A percentile compares a stretch with the other conserved stretches of the same genome.
phyloP scores from a whole-genome alignment of 345 rosid species.

The Orychophragmus violaceus region DNA sequence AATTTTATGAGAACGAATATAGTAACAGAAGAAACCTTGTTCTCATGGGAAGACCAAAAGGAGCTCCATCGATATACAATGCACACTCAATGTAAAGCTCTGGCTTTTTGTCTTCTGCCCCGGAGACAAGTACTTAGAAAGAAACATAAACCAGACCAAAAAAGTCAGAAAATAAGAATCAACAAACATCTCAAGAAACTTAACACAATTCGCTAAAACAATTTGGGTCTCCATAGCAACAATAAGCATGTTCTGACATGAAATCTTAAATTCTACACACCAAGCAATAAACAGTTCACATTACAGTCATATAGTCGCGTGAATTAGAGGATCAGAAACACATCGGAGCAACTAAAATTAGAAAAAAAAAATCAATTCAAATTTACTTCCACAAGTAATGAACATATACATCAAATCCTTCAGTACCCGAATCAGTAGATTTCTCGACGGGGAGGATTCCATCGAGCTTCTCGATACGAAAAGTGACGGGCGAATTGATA shows the following conservation, averaged over 20 bases:
- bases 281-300: too few species aligned
- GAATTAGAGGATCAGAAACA: too few species aligned
- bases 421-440: slow-evolving; percentile 48
- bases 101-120: slow-evolving; percentile 51
- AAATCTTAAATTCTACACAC: not conserved
- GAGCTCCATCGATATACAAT: slow-evolving; percentile 83
- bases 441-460: slow-evolving; percentile 54
- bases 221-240: too few species aligned
- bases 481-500: slow-evolving; percentile 83
- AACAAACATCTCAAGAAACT: too few species aligned
- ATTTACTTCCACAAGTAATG: not conserved
- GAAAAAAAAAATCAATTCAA: not conserved
- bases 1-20: not conserved
- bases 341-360: not conserved
- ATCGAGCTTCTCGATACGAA: slow-evolving; percentile 84
- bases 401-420: not conserved
- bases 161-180: not conserved
- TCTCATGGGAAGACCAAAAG: slow-evolving; percentile 85
- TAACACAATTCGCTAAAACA: too few species aligned
- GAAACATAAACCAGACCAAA: not conserved
- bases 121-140: slow-evolving; percentile 36
- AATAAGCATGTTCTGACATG: not conserved
- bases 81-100: slow-evolving; percentile 84
- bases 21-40: slow-evolving; percentile 49
- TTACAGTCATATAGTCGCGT: too few species aligned